Evolutionary conservation across 108 stramenopile genomes (phyloP).

Genomic region (Discostella stelligeroides): DNA sequence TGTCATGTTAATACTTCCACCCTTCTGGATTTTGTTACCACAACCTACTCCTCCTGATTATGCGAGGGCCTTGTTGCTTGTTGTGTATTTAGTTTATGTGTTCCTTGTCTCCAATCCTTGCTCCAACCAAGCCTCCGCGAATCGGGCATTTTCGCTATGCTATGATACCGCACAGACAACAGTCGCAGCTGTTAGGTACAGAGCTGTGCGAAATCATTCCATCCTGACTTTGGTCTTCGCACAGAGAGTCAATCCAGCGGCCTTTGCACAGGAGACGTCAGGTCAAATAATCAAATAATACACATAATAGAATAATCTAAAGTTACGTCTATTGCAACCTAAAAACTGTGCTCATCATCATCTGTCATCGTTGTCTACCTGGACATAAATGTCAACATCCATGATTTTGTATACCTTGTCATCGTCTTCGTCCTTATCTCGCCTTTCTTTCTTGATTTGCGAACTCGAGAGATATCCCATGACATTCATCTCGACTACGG

Average conservation of each 20-base stretch:
- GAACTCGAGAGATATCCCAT: not conserved
- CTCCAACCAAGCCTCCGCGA: no score
- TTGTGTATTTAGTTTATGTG: no score
- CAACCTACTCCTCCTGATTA: not conserved
- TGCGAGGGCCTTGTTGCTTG: no score
- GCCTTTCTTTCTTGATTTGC: not conserved
- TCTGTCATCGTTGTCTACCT: not conserved
- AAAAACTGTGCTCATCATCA: not conserved
- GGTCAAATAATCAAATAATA: no score
- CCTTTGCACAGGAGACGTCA: no score
- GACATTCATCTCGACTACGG: constrained; percentile 1
- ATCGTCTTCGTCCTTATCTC: not conserved
- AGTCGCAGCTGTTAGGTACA: no score
- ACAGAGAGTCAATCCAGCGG: no score
- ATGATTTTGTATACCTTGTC: constrained; percentile 1
- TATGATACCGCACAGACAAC: no score
- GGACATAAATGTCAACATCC: not conserved
- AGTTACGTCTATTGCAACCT: not conserved
- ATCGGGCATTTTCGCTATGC: no score
- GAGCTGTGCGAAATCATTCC: no score
- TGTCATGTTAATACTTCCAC: not conserved
- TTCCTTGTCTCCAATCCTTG: no score
- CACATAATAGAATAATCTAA: not conserved
- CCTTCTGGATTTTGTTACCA: not conserved
- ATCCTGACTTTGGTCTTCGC: no score